Base-by-base conservation (phyloP, 768 basidiomycete species). In the Rhodotorula taiwanensis region DNA sequence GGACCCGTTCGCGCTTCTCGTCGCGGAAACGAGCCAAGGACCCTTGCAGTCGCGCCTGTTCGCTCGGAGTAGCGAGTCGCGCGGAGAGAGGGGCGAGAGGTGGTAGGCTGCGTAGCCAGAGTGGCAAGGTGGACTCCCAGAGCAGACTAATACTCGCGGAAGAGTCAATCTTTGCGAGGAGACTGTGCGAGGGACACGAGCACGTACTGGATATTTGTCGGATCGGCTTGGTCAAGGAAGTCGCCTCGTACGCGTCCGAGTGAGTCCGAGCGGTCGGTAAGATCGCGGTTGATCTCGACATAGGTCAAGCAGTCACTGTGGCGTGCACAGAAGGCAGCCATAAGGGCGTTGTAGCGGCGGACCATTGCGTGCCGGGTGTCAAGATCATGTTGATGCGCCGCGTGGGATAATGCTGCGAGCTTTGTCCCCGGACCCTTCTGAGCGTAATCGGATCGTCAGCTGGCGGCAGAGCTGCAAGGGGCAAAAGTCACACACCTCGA, bases 201-300 rank as follows among this genome's bases (percentile, higher is more conserved):
- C 20, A 45, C 58, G 42, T 31, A 59, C 63, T 64, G 63, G 27
- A 59, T 51, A 49, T 64, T 64, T 13, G 43, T 44, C 20, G 63
- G 63, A 33, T 64, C 63, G 6, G 41, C 27, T 0, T 2, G 5
- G 42, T 64, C 63, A 13, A 33, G 4, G 25, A 51, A 64, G 4
- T 33, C 21, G 4, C 11, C 1, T 3, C 7, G 15, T 7, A 64
- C 62, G 18, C 47, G 39, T 39, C 33, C 21, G 27, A n/a, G 13
- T 20, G 62, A 27, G n/a, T 50, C 41, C 6, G 20, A 4, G 16
- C 33, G 10, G 23, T 54, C 45, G 27, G 16, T 36, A 44, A 68
- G 33, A 14, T 59, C 15, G 9, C 4, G 25, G 9, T 55, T 53
- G 47, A 68, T 68, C 33, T 60, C 55, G 62, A 68, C 62, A 58